A percentile compares a stretch with the other conserved stretches of the same genome.
phyloP scores from a whole-genome alignment of 148 eudicot species.

The Euryodendron excelsum region DNA sequence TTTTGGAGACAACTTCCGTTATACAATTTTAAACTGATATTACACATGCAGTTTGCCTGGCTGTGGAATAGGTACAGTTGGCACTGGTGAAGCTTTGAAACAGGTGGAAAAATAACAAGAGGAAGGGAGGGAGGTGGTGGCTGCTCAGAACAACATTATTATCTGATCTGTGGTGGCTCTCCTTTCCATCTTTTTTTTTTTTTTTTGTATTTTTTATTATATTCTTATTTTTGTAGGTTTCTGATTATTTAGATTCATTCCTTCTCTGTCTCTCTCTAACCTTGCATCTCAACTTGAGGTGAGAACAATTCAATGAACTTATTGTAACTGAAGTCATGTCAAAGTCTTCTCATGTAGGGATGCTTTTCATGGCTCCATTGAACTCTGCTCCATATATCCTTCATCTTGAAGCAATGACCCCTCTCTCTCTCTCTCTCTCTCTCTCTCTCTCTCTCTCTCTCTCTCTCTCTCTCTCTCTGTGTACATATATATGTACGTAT shows the following conservation, averaged over 20 bases:
- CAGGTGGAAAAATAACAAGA: slow-evolving; percentile 15
- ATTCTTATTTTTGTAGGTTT: slow-evolving; percentile 10
- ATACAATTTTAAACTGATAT: slow-evolving; percentile 22
- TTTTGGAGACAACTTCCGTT: neutral
- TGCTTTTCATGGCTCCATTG: neutral
- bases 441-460: too few relatives aligned
- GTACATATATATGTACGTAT: neutral
- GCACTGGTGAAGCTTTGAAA: slow-evolving; percentile 19
- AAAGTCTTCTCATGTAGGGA: neutral
- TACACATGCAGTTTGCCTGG: slow-evolving; percentile 55
- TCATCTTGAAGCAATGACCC: neutral
- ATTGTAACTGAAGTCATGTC: slow-evolving; percentile 16
- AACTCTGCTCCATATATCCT: neutral
- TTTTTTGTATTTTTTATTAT: slow-evolving; percentile 21
- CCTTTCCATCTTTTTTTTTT: slow-evolving; percentile 3
- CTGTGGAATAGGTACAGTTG: slow-evolving; percentile 63
- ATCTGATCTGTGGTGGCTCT: slow-evolving; percentile 40
- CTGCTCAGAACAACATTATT: slow-evolving; percentile 47
- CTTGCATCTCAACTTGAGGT: slow-evolving; percentile 20
- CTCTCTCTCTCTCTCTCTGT: neutral
- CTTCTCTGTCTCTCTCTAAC: slow-evolving; percentile 29
- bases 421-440: slow-evolving; percentile 7
- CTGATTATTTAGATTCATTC: slow-evolving; percentile 32
- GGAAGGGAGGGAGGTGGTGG: slow-evolving; percentile 22
- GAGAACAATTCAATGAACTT: slow-evolving; percentile 10